phyloP scores from a whole-genome alignment of 257 asterid genomes.

The Oldenlandia corymbosa region DNA sequence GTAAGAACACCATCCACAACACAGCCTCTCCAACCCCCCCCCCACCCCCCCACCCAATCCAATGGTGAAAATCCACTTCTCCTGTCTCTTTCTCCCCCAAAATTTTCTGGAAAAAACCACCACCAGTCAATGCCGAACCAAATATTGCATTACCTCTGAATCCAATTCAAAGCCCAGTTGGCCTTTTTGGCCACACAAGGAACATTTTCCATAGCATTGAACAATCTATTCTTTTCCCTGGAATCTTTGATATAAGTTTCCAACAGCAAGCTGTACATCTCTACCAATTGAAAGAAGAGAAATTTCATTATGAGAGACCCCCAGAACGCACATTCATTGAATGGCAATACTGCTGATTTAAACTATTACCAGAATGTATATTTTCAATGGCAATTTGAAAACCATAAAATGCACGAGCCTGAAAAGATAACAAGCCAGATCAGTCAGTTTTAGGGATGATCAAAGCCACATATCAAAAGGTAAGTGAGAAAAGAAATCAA shows the following conservation, averaged over 20 bases:
- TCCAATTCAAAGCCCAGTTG: constrained; percentile 80
- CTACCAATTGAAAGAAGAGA: constrained; percentile 24
- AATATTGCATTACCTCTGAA: constrained; percentile 43
- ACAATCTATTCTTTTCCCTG: constrained; percentile 50
- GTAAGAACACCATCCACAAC: neutral
- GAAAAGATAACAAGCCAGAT: constrained; percentile 17
- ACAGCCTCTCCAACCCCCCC: neutral
- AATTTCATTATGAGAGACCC: constrained; percentile 23
- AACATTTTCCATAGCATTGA: constrained; percentile 58
- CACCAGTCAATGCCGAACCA: neutral
- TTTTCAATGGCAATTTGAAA: constrained; percentile 80
- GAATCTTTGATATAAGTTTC: constrained; percentile 78
- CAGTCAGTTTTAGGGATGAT: constrained; percentile 6
- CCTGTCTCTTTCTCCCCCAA: neutral
- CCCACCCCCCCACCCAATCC: neutral
- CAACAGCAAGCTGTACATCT: constrained; percentile 86
- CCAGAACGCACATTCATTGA: constrained; percentile 9
- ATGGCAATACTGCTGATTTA: constrained; percentile 6
- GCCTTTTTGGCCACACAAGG: constrained; percentile 70
- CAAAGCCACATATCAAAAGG: neutral
- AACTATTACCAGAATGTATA: constrained; percentile 64
- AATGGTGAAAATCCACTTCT: neutral
- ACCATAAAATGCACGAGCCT: constrained; percentile 93
- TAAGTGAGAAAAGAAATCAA: neutral
- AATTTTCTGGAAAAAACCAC: no score